A percentile compares a stretch with the other conserved stretches of the same genome.
These are phyloP conservation scores for Phaeosphaeriaceae sp. DNA, from an alignment of 2,329 filamentous ascomycete species.

Conservation along the genomic window DNA sequence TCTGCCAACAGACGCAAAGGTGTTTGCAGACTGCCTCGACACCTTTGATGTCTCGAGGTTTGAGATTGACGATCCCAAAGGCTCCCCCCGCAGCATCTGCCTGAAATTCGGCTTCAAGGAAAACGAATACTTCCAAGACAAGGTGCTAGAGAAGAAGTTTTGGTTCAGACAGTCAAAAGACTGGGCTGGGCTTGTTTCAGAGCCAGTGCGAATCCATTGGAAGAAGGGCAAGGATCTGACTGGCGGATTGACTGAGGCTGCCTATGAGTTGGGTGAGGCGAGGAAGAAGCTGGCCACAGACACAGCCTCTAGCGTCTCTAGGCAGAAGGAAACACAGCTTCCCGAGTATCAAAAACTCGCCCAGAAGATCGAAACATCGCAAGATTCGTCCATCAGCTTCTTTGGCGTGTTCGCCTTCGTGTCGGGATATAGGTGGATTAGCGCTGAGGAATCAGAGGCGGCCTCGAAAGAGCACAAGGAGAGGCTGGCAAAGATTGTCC, in stretches of 20 bases:
- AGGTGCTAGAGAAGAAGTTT: slow-evolving; percentile 86
- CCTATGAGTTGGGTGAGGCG: slow-evolving; percentile 71
- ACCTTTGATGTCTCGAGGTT: slow-evolving; percentile 78
- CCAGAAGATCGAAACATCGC: slow-evolving; percentile 62
- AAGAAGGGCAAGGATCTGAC: slow-evolving; percentile 80
- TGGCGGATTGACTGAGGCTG: slow-evolving; percentile 76
- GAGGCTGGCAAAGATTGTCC: slow-evolving; percentile 56
- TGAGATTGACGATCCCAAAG: slow-evolving; percentile 71
- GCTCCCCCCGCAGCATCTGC: slow-evolving; percentile 80
- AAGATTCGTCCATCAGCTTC: slow-evolving; percentile 75
- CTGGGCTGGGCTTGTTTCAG: slow-evolving; percentile 80
- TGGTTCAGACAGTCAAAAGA: slow-evolving; percentile 76
- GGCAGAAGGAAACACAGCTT: slow-evolving; percentile 62
- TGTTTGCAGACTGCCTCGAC: slow-evolving; percentile 72
- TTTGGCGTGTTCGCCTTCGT: slow-evolving; percentile 87
- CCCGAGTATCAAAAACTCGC: slow-evolving; percentile 62
- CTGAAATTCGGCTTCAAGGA: slow-evolving; percentile 75
- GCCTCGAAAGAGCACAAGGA: slow-evolving; percentile 67
- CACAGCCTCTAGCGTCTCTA: slow-evolving; percentile 44
- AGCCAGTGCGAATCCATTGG: slow-evolving; percentile 87
- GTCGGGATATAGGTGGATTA: slow-evolving; percentile 68
- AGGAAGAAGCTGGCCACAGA: slow-evolving; percentile 49
- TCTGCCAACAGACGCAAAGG: slow-evolving; percentile 75
- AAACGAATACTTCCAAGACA: slow-evolving; percentile 84
- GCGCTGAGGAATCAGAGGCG: slow-evolving; percentile 72